These are phyloP conservation scores for Somion occarium DNA, from an alignment of 1,284 basidiomycete genomes.

Conservation along the genomic window DNA sequence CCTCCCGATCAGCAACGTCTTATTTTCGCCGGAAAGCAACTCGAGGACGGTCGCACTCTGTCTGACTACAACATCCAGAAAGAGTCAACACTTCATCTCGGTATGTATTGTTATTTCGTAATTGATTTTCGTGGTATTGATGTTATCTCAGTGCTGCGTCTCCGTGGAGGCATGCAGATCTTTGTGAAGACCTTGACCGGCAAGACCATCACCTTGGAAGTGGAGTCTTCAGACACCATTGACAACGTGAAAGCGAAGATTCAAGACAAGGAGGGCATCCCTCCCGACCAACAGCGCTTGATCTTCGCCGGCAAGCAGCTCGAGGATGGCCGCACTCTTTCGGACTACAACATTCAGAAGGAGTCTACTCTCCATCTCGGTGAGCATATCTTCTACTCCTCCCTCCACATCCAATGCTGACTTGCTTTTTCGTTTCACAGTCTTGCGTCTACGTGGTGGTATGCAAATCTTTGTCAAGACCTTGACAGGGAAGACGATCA, in stretches of 20 bases:
- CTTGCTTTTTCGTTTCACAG: conserved; percentile 8
- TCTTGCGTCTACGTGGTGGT: conserved; percentile 28
- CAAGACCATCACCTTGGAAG: conserved; percentile 47
- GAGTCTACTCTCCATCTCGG: conserved; percentile 26
- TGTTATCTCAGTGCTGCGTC: conserved; percentile 38
- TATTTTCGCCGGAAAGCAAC: conserved; percentile 20
- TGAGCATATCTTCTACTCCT: conserved; percentile 12
- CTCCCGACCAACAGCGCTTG: conserved; percentile 90
- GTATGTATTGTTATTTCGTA: conserved; percentile 20
- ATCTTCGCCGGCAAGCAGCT: conserved; percentile 97
- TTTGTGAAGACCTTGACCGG: conserved; percentile 63
- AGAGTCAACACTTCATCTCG: conserved; percentile 18
- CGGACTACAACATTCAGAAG: conserved; percentile 31
- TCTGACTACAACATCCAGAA: conserved; percentile 22
- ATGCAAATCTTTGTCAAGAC: conserved; percentile 30
- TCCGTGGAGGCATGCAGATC: conserved; percentile 74
- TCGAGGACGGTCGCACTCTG: conserved; percentile 19
- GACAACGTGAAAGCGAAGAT: conserved; percentile 53
- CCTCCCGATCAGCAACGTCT: conserved; percentile 19
- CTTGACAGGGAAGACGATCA: conserved; percentile 25
- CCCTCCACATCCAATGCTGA: background rate
- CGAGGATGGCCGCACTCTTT: conserved; percentile 86
- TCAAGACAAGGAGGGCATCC: conserved; percentile 68
- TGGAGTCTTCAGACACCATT: conserved; percentile 47
- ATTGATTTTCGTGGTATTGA: background rate